Base-by-base conservation (phyloP, 345 rosid genomes). In the Litchi chinensis region DNA sequence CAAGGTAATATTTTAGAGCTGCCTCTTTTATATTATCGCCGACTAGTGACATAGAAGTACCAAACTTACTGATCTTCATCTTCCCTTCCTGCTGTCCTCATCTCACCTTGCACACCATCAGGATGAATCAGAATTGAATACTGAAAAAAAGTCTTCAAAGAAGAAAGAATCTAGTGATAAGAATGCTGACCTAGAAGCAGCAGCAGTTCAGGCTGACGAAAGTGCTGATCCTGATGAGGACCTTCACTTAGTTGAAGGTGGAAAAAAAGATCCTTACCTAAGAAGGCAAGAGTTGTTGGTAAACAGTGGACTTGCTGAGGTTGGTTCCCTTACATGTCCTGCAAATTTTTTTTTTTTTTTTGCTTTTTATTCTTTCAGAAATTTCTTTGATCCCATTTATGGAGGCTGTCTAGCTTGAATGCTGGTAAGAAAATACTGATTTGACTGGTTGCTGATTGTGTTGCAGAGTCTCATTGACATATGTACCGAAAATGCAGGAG, bases 291-390 rank as follows among this genome's bases (percentile, higher is more conserved):
- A 95, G 80, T 79, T 95, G 88, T 80, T 95, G 77, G 80, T 95
- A 43, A 76, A 81, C 73, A 92, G 96, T 75, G 95, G 98, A 79
- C 94, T 95, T 83, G 99, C 97, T 71, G 95, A 92, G 99, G 99
- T 95, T 68, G 75, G 87, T 85, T 69, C 7, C 15, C 65, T 64
- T 26, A 18, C 24, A 5, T 57, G 6, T 52, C 6, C 8, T 50
- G 71, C 65, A 56, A 10, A 16, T n/a, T 50, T 37, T 64, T 8
- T 74, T 60, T 40, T 32, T 28, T 40, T 73, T 40, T 46, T 46
- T 5, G 8, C 10, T 46, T 64, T 40, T 65, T 64, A 26, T 46
- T 21, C 18, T 40, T 73, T 13, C 11, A 65, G 65, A 21, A 68
- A 74, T 3, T 22, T 24, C 24, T 40, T 37, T 52, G 39, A 7